Base-by-base conservation (phyloP, 768 basidiomycete species). In the Suillus plorans region DNA sequence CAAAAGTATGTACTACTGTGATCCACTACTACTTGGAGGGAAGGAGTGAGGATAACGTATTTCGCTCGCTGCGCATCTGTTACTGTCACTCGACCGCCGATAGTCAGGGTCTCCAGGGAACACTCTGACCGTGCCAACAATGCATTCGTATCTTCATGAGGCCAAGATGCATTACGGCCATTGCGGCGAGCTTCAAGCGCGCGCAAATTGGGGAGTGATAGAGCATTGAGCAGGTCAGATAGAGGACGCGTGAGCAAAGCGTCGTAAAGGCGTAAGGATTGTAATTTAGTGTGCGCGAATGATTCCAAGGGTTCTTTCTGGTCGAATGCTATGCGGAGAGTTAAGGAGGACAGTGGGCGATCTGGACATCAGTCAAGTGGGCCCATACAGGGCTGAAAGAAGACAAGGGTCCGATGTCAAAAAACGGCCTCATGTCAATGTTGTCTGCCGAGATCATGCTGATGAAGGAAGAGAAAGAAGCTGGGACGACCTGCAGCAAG, bases 111-210 rank as follows among this genome's bases (percentile, higher is more conserved):
- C 64, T 70, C 64, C 9, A 72, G 63, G 18, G 69, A 69, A 41
- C 73, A 74, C 22, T 4, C 13, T 18, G 73, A 72, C 1, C 71
- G 71, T 44, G 16, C 37, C 18, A 72, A 28, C 9, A 72, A 74
- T 16, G 62, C 22, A 53, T 50, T 72, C 53, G 70, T 55, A 13
- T 55, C 58, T 3, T 65, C 31, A 16, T 70, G 64, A 25, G 52
- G 62, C 71, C 73, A 74, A 6, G 31, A 45, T 41, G 1, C 9
- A 39, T 5, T 16, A 22, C 31, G 31, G 2, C 31, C 31, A 31
- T 31, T 31, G 36, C 22, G 1, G 8, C 57, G 34, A 67, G 42
- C 60, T 67, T 64, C 57, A 56, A 72, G 57, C 20, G 52, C n/a
- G 3, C 49, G 53, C 34, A 72, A 60, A 7, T 52, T 47, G 1